Evolutionary conservation across 2,329 filamentous ascomycete genomes (phyloP), one percentile per base, ranked within the genome.

Genomic region (Penicillium olsonii): DNA sequence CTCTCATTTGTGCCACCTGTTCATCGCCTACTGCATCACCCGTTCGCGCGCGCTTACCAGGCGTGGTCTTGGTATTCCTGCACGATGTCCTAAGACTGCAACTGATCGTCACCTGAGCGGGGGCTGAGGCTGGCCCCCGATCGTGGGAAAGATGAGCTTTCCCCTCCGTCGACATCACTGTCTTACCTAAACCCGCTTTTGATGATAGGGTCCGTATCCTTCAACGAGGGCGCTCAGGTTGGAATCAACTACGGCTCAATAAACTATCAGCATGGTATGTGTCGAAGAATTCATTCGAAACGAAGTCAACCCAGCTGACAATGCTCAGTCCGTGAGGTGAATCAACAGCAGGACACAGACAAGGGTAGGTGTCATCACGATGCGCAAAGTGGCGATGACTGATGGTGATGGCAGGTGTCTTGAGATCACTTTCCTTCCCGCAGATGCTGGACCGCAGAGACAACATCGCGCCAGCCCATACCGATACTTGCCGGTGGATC

Each of bases 401-500:
- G 5, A 34, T 6, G 4, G 9, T 15, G 17, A 9, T 34, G 31
- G 31, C 14, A 34, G 31, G 4, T 15, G 15, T 34, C 14, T 14
- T 34, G 14, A 42, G 18, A 14, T 53, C 47, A 12, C 51, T 53
- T 11, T 47, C 47, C 17, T 53, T 53, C 15, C 47, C 47, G 2
- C 22, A 50, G 12, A 62, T 56, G 49, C 39, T 52, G 29, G 42
- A 39, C n/a, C 41, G 48, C 20, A 45, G 37, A 33, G 45, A 53
- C 1, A 43, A 43, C 11, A 33, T 53, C 14, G 47, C 46, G 27
- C 31, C 14, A 33, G 24, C 38, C 5, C 33, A 56, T 31, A n/a
- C 20, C 5, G 26, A 50, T 24, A 56, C 48, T 29, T 54, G 50
- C 37, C 18, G 45, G n/a, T 56, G 53, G 55, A 54, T 58, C 9